These are phyloP conservation scores for Verticillium dahliae DNA, from an alignment of 2,329 filamentous ascomycete genomes.

Conservation along the genomic window DNA sequence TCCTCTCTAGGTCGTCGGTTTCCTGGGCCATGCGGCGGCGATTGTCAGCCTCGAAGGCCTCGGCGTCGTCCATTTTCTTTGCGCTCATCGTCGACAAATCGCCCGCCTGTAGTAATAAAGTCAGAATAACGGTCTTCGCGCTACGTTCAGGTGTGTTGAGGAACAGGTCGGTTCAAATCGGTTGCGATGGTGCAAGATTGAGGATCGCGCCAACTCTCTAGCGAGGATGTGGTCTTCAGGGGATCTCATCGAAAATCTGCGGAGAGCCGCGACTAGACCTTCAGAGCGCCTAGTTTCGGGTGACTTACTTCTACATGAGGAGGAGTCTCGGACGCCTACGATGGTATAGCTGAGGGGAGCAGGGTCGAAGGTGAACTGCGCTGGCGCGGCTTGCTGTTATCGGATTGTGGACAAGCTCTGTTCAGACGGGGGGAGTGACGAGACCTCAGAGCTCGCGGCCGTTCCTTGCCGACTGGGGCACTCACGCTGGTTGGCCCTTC, in stretches of 20 bases:
- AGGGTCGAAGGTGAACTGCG: not conserved
- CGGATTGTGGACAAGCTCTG: slow-evolving; percentile 2
- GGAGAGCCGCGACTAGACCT: not conserved
- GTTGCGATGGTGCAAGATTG: not conserved
- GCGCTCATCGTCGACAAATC: slow-evolving; percentile 12
- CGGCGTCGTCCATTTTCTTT: slow-evolving; percentile 11
- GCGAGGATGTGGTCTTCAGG: not conserved
- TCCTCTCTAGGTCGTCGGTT: slow-evolving; percentile 42
- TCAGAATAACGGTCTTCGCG: not conserved
- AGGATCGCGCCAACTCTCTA: not conserved
- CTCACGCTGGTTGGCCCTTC: not conserved
- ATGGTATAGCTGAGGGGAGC: not conserved
- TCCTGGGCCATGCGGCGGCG: slow-evolving; percentile 11
- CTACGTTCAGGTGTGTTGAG: not conserved
- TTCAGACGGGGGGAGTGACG: slow-evolving; percentile 1
- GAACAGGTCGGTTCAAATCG: too few relatives aligned
- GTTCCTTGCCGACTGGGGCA: not conserved
- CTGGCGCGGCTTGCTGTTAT: not conserved
- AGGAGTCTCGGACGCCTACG: not conserved
- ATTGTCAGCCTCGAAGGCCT: slow-evolving; percentile 17
- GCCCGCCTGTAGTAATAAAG: not conserved
- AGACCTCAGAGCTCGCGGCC: not conserved
- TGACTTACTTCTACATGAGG: not conserved
- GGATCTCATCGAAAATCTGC: not conserved
- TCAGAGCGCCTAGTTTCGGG: not conserved